These are phyloP conservation scores for Didymosphaeria variabile DNA, from an alignment of 2,329 filamentous ascomycete species.

Conservation along the genomic window DNA sequence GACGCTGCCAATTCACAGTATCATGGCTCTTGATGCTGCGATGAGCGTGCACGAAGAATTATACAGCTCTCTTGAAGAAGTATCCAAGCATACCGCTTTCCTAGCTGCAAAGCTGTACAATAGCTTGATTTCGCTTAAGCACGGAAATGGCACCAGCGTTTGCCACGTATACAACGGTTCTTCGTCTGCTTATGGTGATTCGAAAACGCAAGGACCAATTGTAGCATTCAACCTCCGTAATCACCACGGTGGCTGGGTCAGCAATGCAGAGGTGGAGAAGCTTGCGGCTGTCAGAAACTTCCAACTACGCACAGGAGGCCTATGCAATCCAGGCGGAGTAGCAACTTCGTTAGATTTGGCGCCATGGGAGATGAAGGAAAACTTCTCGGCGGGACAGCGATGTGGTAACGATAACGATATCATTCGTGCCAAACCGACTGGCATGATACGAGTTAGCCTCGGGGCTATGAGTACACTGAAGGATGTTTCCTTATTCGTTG, in stretches of 20 bases:
- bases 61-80: slow-evolving; percentile 73
- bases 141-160: slow-evolving; percentile 72
- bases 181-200: slow-evolving; percentile 54
- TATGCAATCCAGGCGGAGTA: slow-evolving; percentile 92
- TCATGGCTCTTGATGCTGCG: slow-evolving; percentile 81
- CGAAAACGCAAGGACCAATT: slow-evolving; percentile 71
- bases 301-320: slow-evolving; percentile 84
- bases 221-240: slow-evolving; percentile 85
- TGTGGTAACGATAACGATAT: slow-evolving; percentile 87
- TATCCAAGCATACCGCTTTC: slow-evolving; percentile 75
- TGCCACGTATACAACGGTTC: slow-evolving; percentile 70
- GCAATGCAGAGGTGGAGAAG: slow-evolving; percentile 87
- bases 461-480: slow-evolving; percentile 85
- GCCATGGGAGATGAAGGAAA: slow-evolving; percentile 82
- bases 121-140: slow-evolving; percentile 67
- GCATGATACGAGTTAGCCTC: slow-evolving; percentile 83
- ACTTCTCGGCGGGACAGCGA: slow-evolving; percentile 84
- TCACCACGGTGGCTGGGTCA: slow-evolving; percentile 75
- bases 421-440: slow-evolving; percentile 84
- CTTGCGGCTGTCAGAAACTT: slow-evolving; percentile 80
- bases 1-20: slow-evolving; percentile 88
- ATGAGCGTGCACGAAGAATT: slow-evolving; percentile 73
- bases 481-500: slow-evolving; percentile 77
- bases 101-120: slow-evolving; percentile 68
- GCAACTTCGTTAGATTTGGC: slow-evolving; percentile 75